Base-by-base conservation (phyloP, 805 yeast species). In the Candida dendrica region DNA sequence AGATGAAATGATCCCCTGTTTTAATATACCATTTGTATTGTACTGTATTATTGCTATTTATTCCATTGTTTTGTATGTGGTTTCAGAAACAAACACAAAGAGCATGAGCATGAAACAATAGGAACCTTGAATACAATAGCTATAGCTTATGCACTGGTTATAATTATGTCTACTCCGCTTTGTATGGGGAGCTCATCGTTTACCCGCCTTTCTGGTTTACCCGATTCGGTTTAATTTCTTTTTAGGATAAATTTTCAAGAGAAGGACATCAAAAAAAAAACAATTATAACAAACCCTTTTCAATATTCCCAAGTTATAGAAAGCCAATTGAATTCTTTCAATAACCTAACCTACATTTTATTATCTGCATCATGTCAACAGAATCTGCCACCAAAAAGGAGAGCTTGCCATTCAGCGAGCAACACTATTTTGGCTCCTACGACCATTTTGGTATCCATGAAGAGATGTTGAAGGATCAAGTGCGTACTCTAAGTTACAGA, bases 401-500 rank as follows among this genome's bases (percentile, higher is more conserved):
- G 29, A 44, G 68, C n/a, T 68, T 84, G 52, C 78, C 88, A 22
- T 77, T 78, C 60, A 64, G 76, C 37, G 98, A 91, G 59, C 95
- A 89, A 66, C 98, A 91, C 64, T 93, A 93, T 66, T 93, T 93
- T 69, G 75, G 81, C 40, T 91, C 98, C 2, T 93, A 93, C 58
- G 97, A 91, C 63, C 98, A 93, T 61, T 89, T 88, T 59, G 96
- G 96, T 41, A 93, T 93, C 58, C 99, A 93, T 61, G 98, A 95
- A 67, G 98, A 91, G 66, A 93, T 93, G 99, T 79, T 93, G 56
- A 95, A 93, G 66, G 99, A 93, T 63, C 76, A 86, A 40, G 87
- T 88, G 22, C 81, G 99, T 64, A 93, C 99, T 8, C 68, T 89
- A 47, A 77, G 95, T 27, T 93, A 93, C 68, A 74, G 98, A 56